These are phyloP conservation scores for Tulasnella sp. DNA, from an alignment of 768 basidiomycete species.

Conservation along the genomic window DNA sequence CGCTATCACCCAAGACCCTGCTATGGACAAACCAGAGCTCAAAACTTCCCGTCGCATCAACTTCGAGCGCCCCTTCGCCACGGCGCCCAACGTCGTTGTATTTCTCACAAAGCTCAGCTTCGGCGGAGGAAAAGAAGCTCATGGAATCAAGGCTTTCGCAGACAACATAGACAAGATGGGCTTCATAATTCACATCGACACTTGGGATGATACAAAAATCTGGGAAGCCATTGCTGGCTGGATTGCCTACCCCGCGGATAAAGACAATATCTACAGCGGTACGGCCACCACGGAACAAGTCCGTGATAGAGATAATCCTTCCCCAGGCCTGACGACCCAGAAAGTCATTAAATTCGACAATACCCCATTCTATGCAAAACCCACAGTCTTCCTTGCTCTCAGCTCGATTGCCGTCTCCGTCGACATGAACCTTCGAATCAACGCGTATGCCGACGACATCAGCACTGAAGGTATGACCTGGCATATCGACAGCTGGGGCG, in stretches of 20 bases:
- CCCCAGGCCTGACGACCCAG: too few relatives aligned
- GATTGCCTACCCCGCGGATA: conserved; percentile 12
- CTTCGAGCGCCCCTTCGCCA: conserved; percentile 1
- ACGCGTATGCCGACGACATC: neutral
- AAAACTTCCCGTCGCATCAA: conserved; percentile 1
- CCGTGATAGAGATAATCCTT: neutral
- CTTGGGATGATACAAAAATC: conserved; percentile 4
- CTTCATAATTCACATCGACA: conserved; percentile 13
- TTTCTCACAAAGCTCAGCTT: neutral
- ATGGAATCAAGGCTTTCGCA: neutral
- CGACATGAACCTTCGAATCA: neutral
- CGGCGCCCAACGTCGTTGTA: conserved; percentile 8
- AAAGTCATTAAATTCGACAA: too few relatives aligned
- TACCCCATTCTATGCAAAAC: neutral
- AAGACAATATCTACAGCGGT: neutral
- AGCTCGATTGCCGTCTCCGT: conserved; percentile 2
- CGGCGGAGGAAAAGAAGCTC: neutral
- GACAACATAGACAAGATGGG: neutral
- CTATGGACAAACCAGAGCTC: neutral
- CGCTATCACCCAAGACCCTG: neutral
- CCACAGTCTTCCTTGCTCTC: neutral
- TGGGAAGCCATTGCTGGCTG: neutral
- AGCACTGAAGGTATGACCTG: conserved; percentile 5
- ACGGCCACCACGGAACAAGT: neutral
- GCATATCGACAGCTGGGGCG: too few relatives aligned